phyloP scores from a whole-genome alignment of 345 rosid species.

The Limnanthes douglasii region DNA sequence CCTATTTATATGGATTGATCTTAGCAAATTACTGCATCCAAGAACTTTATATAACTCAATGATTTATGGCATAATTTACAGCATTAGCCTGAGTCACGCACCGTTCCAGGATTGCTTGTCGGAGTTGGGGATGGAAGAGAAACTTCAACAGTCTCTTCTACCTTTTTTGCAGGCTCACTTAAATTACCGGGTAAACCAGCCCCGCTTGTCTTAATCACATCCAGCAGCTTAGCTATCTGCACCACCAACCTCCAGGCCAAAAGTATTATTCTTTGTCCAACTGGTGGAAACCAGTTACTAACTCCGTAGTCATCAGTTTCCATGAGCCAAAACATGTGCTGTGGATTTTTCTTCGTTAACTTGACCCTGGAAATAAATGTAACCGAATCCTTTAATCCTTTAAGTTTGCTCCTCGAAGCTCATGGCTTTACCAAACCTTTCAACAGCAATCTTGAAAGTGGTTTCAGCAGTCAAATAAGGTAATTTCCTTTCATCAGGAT shows the following conservation, averaged over 20 bases:
- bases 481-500: slow-evolving; percentile 58
- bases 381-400: slow-evolving; percentile 39
- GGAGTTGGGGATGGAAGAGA: slow-evolving; percentile 98
- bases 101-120: slow-evolving; percentile 78
- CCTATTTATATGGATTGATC: slow-evolving; percentile 7
- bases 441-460: slow-evolving; percentile 65
- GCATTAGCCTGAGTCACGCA: slow-evolving; percentile 53
- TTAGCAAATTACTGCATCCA: too few relatives aligned
- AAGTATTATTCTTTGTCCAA: slow-evolving; percentile 49
- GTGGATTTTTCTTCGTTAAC: slow-evolving; percentile 65
- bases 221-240: slow-evolving; percentile 5
- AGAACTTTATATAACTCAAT: slow-evolving; percentile 6
- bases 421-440: slow-evolving; percentile 65
- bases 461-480: slow-evolving; percentile 43
- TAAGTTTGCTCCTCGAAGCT: slow-evolving; percentile 69
- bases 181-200: background rate
- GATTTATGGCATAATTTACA: slow-evolving; percentile 13
- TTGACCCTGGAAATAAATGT: slow-evolving; percentile 76
- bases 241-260: slow-evolving; percentile 80
- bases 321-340: slow-evolving; percentile 70
- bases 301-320: slow-evolving; percentile 67
- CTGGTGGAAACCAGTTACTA: slow-evolving; percentile 84
- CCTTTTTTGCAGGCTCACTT: slow-evolving; percentile 14
- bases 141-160: slow-evolving; percentile 62
- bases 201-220: slow-evolving; percentile 12